Evolutionary conservation across 106 monocot genomes (phyloP).

Genomic region (Iris macrosiphon): DNA sequence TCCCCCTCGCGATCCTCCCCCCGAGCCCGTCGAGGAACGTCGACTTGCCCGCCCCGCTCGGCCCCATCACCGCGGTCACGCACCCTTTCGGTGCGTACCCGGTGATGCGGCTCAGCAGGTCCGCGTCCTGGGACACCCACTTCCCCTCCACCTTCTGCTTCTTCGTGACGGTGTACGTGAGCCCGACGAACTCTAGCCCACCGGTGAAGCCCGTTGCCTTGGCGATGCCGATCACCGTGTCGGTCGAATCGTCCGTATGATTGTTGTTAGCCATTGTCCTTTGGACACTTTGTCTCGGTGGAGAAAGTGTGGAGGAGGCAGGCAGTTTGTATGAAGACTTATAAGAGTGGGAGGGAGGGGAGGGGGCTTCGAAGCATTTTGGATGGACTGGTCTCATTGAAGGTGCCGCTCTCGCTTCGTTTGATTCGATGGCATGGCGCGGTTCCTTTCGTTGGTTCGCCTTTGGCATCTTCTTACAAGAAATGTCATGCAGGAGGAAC

Average conservation of each 20-base stretch:
- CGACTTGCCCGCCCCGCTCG: slow-evolving; percentile 42
- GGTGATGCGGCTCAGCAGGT: slow-evolving; percentile 36
- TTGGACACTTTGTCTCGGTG: not conserved
- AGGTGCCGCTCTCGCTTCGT: not conserved
- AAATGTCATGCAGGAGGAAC: no score
- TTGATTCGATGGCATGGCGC: slow-evolving; percentile 2
- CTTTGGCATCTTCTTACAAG: no score
- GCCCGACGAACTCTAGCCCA: slow-evolving; percentile 30
- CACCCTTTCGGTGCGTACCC: slow-evolving; percentile 45
- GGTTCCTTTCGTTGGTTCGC: no score
- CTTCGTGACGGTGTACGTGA: slow-evolving; percentile 46
- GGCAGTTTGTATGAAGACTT: not conserved
- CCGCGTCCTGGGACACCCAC: slow-evolving; percentile 27
- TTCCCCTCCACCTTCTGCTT: slow-evolving; percentile 35
- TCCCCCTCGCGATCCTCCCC: slow-evolving; percentile 40
- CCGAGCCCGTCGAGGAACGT: slow-evolving; percentile 42
- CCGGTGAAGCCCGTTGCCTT: slow-evolving; percentile 15
- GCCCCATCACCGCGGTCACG: slow-evolving; percentile 48
- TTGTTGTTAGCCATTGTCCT: not conserved
- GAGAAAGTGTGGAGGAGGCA: not conserved
- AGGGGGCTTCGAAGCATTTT: slow-evolving; percentile 8
- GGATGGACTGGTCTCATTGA: slow-evolving; percentile 4
- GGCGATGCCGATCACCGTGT: slow-evolving; percentile 17
- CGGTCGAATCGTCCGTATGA: not conserved
- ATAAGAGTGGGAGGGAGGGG: not conserved